Evolutionary conservation across 2,329 filamentous ascomycete genomes (phyloP).

Genomic region (Dendrostoma leiphaemia): DNA sequence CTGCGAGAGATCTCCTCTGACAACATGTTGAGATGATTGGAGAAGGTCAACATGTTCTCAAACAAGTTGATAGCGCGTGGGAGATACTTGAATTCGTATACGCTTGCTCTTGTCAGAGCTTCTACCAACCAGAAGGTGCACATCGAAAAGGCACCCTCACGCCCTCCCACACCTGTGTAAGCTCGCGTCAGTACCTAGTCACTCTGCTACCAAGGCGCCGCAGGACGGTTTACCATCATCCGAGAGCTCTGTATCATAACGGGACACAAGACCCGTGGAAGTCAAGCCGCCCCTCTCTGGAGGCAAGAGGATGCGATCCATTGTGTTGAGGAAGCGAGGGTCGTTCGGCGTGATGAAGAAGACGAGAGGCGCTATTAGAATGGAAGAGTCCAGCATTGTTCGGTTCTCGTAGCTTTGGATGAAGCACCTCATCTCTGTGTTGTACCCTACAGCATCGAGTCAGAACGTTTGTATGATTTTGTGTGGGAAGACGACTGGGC

Average conservation of each 20-base stretch:
- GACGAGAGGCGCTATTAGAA: slow-evolving; percentile 73
- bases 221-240: slow-evolving; percentile 60
- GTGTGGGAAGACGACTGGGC: too few relatives aligned
- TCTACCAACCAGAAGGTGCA: slow-evolving; percentile 83
- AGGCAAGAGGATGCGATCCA: slow-evolving; percentile 68
- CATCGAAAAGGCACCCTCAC: slow-evolving; percentile 77
- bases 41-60: slow-evolving; percentile 74
- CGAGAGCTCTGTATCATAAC: slow-evolving; percentile 67
- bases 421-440: slow-evolving; percentile 66
- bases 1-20: slow-evolving; percentile 74
- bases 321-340: slow-evolving; percentile 69
- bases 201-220: not conserved
- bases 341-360: slow-evolving; percentile 80
- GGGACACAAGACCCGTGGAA: slow-evolving; percentile 71
- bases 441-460: slow-evolving; percentile 53
- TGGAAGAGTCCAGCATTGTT: slow-evolving; percentile 69
- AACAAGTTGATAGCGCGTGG: slow-evolving; percentile 62
- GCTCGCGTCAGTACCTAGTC: slow-evolving; percentile 12
- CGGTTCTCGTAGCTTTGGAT: slow-evolving; percentile 73
- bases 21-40: slow-evolving; percentile 73
- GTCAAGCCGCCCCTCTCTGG: slow-evolving; percentile 75
- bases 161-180: slow-evolving; percentile 63
- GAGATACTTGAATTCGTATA: slow-evolving; percentile 65
- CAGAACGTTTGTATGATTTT: not conserved
- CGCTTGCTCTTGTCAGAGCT: slow-evolving; percentile 67